Percentiles rank a stretch among this genome's conserved stretches.
Evolutionary conservation across 768 basidiomycete genomes (phyloP).

Genomic region (Rhodotorula toruloides): DNA sequence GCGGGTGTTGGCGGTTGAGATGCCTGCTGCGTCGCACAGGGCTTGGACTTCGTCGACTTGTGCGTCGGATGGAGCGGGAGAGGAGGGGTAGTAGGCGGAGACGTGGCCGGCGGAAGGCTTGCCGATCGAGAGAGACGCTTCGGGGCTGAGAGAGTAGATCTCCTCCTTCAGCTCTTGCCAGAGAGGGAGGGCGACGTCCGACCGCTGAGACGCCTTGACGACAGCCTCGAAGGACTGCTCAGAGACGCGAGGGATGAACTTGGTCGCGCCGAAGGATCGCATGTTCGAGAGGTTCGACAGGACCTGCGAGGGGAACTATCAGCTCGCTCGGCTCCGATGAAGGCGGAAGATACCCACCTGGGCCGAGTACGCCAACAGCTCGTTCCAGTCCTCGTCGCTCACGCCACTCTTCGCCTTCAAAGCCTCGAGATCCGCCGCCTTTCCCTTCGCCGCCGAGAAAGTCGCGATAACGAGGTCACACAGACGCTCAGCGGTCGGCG

Average conservation of each 20-base stretch:
- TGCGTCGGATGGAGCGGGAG: constrained; percentile 60
- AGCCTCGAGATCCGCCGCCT: constrained; percentile 51
- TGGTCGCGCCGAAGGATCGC: constrained; percentile 73
- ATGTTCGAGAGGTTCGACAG: constrained; percentile 56
- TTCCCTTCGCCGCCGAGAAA: constrained; percentile 22
- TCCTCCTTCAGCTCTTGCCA: constrained; percentile 72
- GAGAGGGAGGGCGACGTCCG: constrained; percentile 55
- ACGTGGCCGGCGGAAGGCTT: constrained; percentile 67
- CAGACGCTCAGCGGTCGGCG: constrained; percentile 27
- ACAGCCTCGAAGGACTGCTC: constrained; percentile 61
- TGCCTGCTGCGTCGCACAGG: constrained; percentile 66
- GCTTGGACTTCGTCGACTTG: constrained; percentile 72
- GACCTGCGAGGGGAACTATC: constrained; percentile 46
- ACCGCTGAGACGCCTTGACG: constrained; percentile 60
- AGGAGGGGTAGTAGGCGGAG: constrained; percentile 79
- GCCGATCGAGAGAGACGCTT: constrained; percentile 67
- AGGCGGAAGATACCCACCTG: constrained; percentile 55
- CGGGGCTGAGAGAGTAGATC: constrained; percentile 65
- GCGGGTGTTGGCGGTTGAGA: constrained; percentile 76
- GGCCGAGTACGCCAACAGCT: constrained; percentile 63
- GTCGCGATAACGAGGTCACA: constrained; percentile 41
- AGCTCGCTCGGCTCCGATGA: neutral
- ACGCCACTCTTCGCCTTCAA: constrained; percentile 59
- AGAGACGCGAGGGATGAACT: constrained; percentile 70
- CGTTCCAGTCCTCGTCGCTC: constrained; percentile 60